Base-by-base conservation (phyloP, 495 filamentous ascomycete species). In the Penicillium ucsense region DNA sequence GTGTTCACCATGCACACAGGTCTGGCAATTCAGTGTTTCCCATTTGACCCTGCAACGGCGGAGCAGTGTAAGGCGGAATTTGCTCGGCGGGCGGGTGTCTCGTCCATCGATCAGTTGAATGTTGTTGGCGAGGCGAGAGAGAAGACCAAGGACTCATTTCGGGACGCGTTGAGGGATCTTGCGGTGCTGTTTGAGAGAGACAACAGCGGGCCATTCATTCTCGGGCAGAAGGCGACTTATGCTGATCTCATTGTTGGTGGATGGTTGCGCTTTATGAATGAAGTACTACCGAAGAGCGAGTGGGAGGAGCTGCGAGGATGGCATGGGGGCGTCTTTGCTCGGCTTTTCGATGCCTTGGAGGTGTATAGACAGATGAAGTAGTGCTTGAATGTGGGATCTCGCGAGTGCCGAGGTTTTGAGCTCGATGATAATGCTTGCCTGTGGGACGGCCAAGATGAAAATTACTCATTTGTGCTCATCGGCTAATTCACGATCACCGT, bases 211-310 rank as follows among this genome's bases (percentile, higher is more conserved):
- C 77, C 78, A 1, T 83, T 74, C 40, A 9, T 83, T 3, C 44
- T 72, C 1, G 79, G 79, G 1, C 40, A 54, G 3, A 51, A 50
- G 57, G 54, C 71, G 1, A 68, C 48, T 45, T 80, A 83, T 74
- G 80, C 79, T n/a, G 80, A 85, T 58, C 45, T 81, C 0, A 78
- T 83, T 41, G 67, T 84, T 0, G 81, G 80, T 2, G 80, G 60
- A 11, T 84, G 81, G 81, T 43, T 83, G 68, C 56, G 67, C 34
- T 69, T 80, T 64, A 33, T 65, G 44, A 39, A 47, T 2, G 50
- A 10, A 6, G 60, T 60, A 29, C 45, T 80, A 40, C 66, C 65
- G 0, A 36, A 8, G 9, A 31, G 27, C 9, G 75, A 79, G 54
- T 83, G 78, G 78, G 58, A 72, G 58, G 68, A 71, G 49, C 32